A percentile compares a stretch with the other conserved stretches of the same genome.
Conservation (phyloP, 108 stramenopile species). For the Parietichytrium sp. region DNA sequence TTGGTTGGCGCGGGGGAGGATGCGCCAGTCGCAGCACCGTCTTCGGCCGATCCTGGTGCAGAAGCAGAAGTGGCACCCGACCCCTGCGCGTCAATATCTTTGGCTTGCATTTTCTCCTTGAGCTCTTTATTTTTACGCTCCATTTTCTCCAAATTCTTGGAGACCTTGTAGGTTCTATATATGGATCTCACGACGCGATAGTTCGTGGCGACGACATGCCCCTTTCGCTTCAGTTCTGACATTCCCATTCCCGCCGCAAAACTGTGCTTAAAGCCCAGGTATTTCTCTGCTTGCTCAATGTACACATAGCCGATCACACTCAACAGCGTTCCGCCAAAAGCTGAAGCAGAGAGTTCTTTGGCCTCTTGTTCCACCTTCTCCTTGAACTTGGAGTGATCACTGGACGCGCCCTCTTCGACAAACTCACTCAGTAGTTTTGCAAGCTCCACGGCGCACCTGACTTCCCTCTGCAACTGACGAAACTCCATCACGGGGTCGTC, state of each 20-base stretch:
- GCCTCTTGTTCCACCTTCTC: conserved; percentile 1
- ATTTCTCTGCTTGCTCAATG: background rate
- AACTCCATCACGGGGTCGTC: conserved; percentile 17
- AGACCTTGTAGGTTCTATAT: background rate
- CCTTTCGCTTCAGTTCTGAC: background rate
- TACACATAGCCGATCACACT: conserved; percentile 22
- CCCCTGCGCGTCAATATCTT: background rate
- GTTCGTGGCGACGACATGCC: conserved; percentile 25
- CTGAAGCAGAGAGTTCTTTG: conserved; percentile 30
- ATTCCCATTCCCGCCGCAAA: conserved; percentile 4
- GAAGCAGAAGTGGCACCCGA: background rate
- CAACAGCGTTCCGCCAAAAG: conserved; percentile 33
- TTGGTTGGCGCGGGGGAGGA: background rate
- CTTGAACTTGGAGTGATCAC: background rate
- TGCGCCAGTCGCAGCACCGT: background rate
- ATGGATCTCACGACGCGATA: conserved; percentile 9
- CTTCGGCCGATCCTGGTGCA: background rate
- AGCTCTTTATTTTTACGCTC: no score
- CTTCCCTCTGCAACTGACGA: conserved; percentile 2
- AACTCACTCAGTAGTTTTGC: background rate
- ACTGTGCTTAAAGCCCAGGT: conserved; percentile 27
- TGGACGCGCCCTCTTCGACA: background rate
- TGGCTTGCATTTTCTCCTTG: background rate
- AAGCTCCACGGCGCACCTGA: background rate
- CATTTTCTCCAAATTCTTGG: conserved; percentile 25